phyloP scores from a whole-genome alignment of 2,329 filamentous ascomycete genomes.

The Clonostachys rosea region DNA sequence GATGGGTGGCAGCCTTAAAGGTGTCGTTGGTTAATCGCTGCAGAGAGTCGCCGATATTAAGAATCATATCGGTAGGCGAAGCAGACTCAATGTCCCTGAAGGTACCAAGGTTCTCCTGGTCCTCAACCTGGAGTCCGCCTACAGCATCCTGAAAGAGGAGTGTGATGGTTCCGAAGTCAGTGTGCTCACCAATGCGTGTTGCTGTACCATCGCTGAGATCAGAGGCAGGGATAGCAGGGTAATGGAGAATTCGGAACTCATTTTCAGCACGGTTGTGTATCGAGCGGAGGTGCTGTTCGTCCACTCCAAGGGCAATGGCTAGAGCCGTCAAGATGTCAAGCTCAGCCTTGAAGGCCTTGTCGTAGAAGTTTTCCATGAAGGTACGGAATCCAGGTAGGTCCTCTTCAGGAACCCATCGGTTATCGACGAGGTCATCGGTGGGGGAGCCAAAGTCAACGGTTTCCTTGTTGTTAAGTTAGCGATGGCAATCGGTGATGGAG shows the following conservation, averaged over 20 bases:
- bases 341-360: constrained; percentile 16
- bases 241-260: constrained; percentile 9
- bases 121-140: constrained; percentile 19
- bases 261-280: constrained; percentile 6
- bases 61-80: constrained; percentile 20
- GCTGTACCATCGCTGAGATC: constrained; percentile 16
- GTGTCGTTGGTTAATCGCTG: constrained; percentile 28
- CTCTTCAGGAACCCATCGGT: constrained; percentile 31
- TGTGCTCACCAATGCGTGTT: constrained; percentile 21
- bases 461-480: constrained; percentile 15
- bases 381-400: constrained; percentile 26
- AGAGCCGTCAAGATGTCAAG: constrained; percentile 19
- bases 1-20: constrained; percentile 22
- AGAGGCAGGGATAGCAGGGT: constrained; percentile 11
- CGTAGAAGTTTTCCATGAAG: constrained; percentile 22
- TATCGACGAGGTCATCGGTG: constrained; percentile 20
- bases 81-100: constrained; percentile 14
- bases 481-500: neutral
- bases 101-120: constrained; percentile 13
- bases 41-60: constrained; percentile 33
- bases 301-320: constrained; percentile 22
- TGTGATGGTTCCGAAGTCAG: constrained; percentile 24
- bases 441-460: constrained; percentile 30
- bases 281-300: constrained; percentile 7
- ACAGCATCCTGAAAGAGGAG: constrained; percentile 14